Evolutionary conservation across 2,329 filamentous ascomycete species (phyloP).

Genomic region (Trichoderma sp.): DNA sequence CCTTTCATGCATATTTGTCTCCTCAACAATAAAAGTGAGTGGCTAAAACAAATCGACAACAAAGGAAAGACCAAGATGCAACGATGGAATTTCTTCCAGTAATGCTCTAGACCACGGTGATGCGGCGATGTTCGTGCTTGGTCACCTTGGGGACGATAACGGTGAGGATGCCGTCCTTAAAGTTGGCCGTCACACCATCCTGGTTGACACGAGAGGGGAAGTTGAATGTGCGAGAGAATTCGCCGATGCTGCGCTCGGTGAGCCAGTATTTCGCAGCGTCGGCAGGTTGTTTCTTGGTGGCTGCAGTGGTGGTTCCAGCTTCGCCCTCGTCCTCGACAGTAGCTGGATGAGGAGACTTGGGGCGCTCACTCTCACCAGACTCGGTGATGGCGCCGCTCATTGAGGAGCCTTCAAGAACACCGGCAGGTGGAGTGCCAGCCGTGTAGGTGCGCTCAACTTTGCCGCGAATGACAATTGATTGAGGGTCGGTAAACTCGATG

Average conservation of each 20-base stretch:
- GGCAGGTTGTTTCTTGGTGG: constrained; percentile 26
- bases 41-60: neutral
- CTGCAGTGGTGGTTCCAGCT: constrained; percentile 25
- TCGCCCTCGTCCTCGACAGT: constrained; percentile 62
- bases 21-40: neutral
- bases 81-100: neutral
- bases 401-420: constrained; percentile 40
- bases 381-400: constrained; percentile 38
- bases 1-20: neutral
- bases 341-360: constrained; percentile 49
- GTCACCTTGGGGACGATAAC: constrained; percentile 64
- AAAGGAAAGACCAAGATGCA: neutral
- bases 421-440: constrained; percentile 44
- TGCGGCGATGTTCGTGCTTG: constrained; percentile 55
- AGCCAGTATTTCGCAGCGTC: constrained; percentile 64
- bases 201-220: constrained; percentile 64
- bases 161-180: constrained; percentile 64
- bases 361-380: constrained; percentile 27
- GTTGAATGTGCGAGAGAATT: constrained; percentile 65
- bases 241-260: constrained; percentile 61
- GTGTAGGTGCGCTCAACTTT: constrained; percentile 58
- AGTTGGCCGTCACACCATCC: constrained; percentile 56
- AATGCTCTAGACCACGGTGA: constrained; percentile 47
- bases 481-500: constrained; percentile 71
- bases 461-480: constrained; percentile 66